Evolutionary conservation across 139 green algal genomes (phyloP).

Genomic region (Chlorella vulgaris): DNA sequence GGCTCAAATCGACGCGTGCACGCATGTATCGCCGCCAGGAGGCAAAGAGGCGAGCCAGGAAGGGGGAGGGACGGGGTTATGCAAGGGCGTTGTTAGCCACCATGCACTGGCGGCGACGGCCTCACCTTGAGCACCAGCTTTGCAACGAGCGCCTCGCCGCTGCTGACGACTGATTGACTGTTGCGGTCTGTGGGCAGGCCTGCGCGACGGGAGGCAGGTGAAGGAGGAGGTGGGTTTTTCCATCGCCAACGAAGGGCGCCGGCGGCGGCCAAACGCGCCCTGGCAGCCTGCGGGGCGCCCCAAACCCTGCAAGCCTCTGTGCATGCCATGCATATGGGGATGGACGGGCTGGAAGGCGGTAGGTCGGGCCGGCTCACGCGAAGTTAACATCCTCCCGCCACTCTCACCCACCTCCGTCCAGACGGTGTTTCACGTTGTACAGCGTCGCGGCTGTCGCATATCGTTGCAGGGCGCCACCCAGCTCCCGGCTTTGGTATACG

Average conservation of each 20-base stretch:
- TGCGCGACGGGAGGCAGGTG: not conserved
- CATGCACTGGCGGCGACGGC: not conserved
- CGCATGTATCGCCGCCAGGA: too few relatives aligned
- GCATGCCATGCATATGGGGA: too few relatives aligned
- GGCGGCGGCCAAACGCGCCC: too few relatives aligned
- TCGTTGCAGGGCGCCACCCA: slow-evolving; percentile 4
- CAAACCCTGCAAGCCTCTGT: too few relatives aligned
- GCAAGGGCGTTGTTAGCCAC: not conserved
- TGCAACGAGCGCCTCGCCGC: not conserved
- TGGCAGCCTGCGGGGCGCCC: too few relatives aligned
- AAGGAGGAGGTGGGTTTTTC: not conserved
- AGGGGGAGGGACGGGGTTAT: not conserved
- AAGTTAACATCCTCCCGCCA: not conserved
- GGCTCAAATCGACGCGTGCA: too few relatives aligned
- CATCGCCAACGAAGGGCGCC: too few relatives aligned
- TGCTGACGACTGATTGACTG: not conserved
- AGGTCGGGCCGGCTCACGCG: too few relatives aligned
- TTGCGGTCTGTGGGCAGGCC: not conserved
- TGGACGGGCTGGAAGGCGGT: too few relatives aligned
- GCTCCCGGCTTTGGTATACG: slow-evolving; percentile 22
- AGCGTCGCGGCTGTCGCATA: not conserved
- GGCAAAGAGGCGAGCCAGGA: not conserved
- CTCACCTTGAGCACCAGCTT: not conserved
- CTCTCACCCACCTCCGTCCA: slow-evolving; percentile 11
- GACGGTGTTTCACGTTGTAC: not conserved